Base-by-base conservation (phyloP, 2,329 filamentous ascomycete species). In the Exserohilum turcica region DNA sequence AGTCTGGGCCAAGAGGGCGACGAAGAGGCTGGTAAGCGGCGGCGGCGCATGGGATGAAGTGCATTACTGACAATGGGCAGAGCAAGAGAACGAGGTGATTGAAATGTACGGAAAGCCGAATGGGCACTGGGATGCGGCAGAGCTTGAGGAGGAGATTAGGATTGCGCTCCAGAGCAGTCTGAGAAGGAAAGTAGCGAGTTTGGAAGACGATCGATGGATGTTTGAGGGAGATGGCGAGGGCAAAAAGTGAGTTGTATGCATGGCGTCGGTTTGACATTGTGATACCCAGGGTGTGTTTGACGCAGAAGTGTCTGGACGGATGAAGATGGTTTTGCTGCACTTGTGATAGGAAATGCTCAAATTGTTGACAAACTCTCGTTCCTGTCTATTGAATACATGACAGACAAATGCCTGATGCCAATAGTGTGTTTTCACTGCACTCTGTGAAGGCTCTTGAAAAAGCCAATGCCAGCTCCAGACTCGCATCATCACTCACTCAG, bases 181-280 rank as follows among this genome's bases (percentile, higher is more conserved):
- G 48, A 81, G 85, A 61, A 84, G 84, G 53, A 91, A 91, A 70
- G 88, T 92, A 2, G 83, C 84, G 13, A 85, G 87, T 12, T 76
- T 96, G 43, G 83, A 89, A 18, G 89, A 94, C 44, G 92, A 96
- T 67, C 89, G 87, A 65, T 96, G 92, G 92, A 95, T 96, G 87
- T 96, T 89, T 75, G 90, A 92, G 72, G 79, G 84, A 2, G 88
- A 91, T 64, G 28, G 15, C 2, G 57, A 61, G 29, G 48, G 52
- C 24, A 64, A 61, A 43, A 60, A 59, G 29, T 29, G 9, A 43
- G 32, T 12, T 12, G 18, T 21, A n/a, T n/a, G 29, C n/a, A 36
- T 33, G 12, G 4, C 16, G 13, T n/a, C 24, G 24, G 31, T 36
- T 42, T 43, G 28, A 15, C 16, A 6, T 9, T 38, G 9, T 48